phyloP scores from a whole-genome alignment of 495 filamentous ascomycete genomes.

The Penicillium manginii region DNA sequence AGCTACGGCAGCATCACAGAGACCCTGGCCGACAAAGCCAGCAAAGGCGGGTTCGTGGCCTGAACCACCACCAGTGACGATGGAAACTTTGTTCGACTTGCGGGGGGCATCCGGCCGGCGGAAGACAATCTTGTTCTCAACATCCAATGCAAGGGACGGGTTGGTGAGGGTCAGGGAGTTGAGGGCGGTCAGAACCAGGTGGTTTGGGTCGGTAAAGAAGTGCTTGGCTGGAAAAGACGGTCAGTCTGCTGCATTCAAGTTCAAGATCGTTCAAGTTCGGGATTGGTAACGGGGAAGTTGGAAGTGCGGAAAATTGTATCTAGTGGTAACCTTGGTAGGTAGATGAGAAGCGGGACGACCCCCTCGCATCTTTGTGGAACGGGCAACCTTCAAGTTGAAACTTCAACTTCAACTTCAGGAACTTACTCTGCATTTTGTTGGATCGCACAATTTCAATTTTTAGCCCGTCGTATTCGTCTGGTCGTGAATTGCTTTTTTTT shows the following conservation, averaged over 20 bases:
- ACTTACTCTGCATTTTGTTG: constrained; percentile 33
- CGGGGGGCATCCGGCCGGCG: constrained; percentile 60
- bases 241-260: constrained; percentile 1
- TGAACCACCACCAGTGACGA: constrained; percentile 88
- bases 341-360: too few species aligned
- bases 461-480: neutral
- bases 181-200: constrained; percentile 79
- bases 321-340: too few species aligned
- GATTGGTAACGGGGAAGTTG: neutral
- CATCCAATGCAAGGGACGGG: constrained; percentile 80
- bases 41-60: constrained; percentile 94
- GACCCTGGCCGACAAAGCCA: constrained; percentile 67
- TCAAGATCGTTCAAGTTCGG: neutral
- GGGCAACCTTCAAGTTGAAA: too few species aligned
- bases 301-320: too few species aligned
- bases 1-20: constrained; percentile 85
- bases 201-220: constrained; percentile 85
- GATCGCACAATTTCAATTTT: neutral
- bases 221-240: constrained; percentile 64
- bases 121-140: constrained; percentile 84
- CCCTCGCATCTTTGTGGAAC: constrained; percentile 13
- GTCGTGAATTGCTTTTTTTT: neutral
- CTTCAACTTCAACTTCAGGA: neutral
- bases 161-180: constrained; percentile 80
- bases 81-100: constrained; percentile 64